Evolutionary conservation across 1,139 yeast species (phyloP), one percentile per base, ranked within the genome.

Genomic region (Yamadazyma blattariae): DNA sequence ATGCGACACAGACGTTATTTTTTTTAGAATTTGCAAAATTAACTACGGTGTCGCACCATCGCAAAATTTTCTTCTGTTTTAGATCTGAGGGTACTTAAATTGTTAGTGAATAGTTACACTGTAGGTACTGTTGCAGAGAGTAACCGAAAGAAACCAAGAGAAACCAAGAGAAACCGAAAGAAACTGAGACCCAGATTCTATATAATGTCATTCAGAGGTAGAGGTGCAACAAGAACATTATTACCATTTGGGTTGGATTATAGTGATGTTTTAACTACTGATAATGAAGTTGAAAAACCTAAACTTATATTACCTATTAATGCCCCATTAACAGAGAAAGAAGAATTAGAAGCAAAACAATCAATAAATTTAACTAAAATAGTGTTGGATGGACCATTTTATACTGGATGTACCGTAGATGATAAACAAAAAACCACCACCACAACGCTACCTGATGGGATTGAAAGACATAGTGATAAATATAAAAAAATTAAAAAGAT

Each of bases 321-420:
- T 56, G 84, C 85, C 2, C 71, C 79, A 4, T 61, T 81, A 19
- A 71, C 74, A 3, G 62, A 64, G 7, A 48, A 54, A 22, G 96
- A 89, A 54, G 67, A 71, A 37, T 63, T 68, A n/a, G 66, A 77
- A 8, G 83, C 90, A 4, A 72, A 77, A 33, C 89, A 82, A 46
- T 75, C 80, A 39, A 71, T 82, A 23, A 73, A 78, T 38, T 72
- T 85, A 42, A 59, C 74, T 29, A 71, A 70, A 20, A 60, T 77
- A 17, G 68, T 88, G 53, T 70, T 73, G 32, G 87, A 84, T 41
- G 90, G 96, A 0, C 86, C 95, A 0, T 82, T 89, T 42, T 84
- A 69, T 52, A 79, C 94, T 0, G 95, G 95, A 0, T 61, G 77
- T 7, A 50, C 64, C 9, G 29, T 46, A 22, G 58, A 63, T 40